A percentile compares a stretch with the other conserved stretches of the same genome.
These are phyloP conservation scores for Lepidium africanum DNA, from an alignment of 345 rosid species.

Conservation along the genomic window DNA sequence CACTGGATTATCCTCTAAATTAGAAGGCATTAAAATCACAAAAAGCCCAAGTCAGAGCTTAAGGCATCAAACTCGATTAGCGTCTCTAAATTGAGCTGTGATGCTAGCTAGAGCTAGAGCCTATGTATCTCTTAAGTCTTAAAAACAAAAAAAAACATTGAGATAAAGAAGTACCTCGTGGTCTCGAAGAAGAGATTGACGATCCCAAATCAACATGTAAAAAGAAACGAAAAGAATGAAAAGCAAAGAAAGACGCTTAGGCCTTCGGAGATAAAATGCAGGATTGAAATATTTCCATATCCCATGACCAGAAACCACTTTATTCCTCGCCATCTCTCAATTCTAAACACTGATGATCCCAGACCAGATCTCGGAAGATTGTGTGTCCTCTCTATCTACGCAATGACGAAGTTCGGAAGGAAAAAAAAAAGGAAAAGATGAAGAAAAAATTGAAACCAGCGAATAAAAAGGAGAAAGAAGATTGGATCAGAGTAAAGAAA, in stretches of 20 bases:
- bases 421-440: background rate
- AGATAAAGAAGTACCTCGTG: constrained; percentile 42
- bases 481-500: constrained; percentile 9
- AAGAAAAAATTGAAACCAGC: background rate
- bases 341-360: background rate
- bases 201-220: constrained; percentile 76
- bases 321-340: constrained; percentile 29
- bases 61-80: background rate
- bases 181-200: constrained; percentile 63
- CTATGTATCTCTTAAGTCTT: background rate
- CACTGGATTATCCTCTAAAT: background rate
- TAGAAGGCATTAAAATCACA: background rate
- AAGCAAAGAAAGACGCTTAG: constrained; percentile 59
- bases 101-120: background rate
- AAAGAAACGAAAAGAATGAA: constrained; percentile 55
- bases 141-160: background rate
- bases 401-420: background rate
- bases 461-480: background rate
- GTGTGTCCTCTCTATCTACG: too few species aligned
- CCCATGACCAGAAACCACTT: constrained; percentile 5
- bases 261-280: constrained; percentile 61
- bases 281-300: constrained; percentile 65
- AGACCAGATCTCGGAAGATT: constrained; percentile 9
- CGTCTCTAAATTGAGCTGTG: background rate
- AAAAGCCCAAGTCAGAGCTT: background rate